Base-by-base conservation (phyloP, 768 basidiomycete species). In the Clitopilus hobsonii region DNA sequence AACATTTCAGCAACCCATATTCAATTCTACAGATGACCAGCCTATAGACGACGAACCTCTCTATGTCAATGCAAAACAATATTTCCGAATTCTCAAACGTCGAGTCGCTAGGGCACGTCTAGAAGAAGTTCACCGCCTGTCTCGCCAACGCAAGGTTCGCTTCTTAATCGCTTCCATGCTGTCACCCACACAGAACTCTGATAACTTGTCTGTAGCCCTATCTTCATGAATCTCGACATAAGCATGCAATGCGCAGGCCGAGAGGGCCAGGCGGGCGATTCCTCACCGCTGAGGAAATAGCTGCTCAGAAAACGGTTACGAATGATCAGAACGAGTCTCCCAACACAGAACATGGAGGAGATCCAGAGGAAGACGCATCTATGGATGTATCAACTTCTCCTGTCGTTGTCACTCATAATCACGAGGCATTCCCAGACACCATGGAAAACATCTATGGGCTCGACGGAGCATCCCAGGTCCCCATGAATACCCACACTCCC, bases 61-160 rank as follows among this genome's bases (percentile, higher is more conserved):
- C 61, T 98, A 98, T 74, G 97, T 99, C 56, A 99, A 99, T 64
- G 96, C 97, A 56, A 99, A 99, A 68, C 97, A 99, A 73, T 99
- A 98, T 69, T 94, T 95, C 64, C 91, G 97, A 67, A 98, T 99
- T 64, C 83, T 99, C 71, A 98, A 98, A 76, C 82, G 97, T 59
- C 82, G 97, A 54, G 83, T 91, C 61, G 94, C 96, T 5, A 76
- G 96, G 41, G 91, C 93, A 2, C 81, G 97, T 49, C 79, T 98
- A 52, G 95, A 97, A 65, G 96, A 98, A 71, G 80, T 98, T 52
- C 94, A 97, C 61, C 81, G 93, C 59, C 82, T 99, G 59, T 94
- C 93, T 55, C 81, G 88, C 61, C 91, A 96, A 69, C 81, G 97
- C 67, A 98, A 99, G 84, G 96, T 91, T 18, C 18, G 16, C 18